Base-by-base conservation (phyloP, 192 early-diverging fungal species). In the Mortierella antarctica region DNA sequence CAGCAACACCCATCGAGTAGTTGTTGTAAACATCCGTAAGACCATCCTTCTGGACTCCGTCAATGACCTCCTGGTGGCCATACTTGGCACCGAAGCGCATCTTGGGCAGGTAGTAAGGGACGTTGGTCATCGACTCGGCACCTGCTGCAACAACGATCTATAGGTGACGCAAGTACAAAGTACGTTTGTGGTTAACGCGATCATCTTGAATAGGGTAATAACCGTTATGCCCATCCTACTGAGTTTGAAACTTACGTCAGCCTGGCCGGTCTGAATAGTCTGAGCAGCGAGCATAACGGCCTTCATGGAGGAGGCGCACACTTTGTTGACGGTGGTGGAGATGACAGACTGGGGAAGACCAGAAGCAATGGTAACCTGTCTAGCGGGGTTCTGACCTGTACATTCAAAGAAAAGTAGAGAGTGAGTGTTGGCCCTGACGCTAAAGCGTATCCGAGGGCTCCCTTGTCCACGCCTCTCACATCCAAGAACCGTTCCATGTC, bases 251-350 rank as follows among this genome's bases (percentile, higher is more conserved):
- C 79, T 81, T 64, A 93, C 88, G 60, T 94, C 89, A 17, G 85
- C 88, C 51, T 91, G 86, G 63, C 93, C 94, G 20, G 90, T 86
- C 59, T 90, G 85, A 80, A 95, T 94, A 13, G 90, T 84, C 82
- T 93, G 92, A 39, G 91, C 92, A 58, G 88, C 93, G 48, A 94
- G 86, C 52, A 88, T 82, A 45, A 93, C 85, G 10, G 94, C 93
- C 75, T 95, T 94, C 91, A 95, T 91, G 13, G 91, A 93, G 42
- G 91, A 92, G 15, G 94, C 93, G 62, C 94, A 95, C 40, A 94
- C 93, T 83, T 94, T 94, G 86, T 93, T 94, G 70, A 95, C 91
- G 7, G 93, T 93, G 7, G 93, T 94, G 55, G 91, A 87, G 50
- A 91, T 83, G 20, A 90, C 87, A 20, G 84, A 84, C 47, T 88